Percentiles rank a stretch among this genome's conserved stretches.
These are phyloP conservation scores for Paraphoma sp. DNA, from an alignment of 2,329 filamentous ascomycete genomes.

Conservation along the genomic window DNA sequence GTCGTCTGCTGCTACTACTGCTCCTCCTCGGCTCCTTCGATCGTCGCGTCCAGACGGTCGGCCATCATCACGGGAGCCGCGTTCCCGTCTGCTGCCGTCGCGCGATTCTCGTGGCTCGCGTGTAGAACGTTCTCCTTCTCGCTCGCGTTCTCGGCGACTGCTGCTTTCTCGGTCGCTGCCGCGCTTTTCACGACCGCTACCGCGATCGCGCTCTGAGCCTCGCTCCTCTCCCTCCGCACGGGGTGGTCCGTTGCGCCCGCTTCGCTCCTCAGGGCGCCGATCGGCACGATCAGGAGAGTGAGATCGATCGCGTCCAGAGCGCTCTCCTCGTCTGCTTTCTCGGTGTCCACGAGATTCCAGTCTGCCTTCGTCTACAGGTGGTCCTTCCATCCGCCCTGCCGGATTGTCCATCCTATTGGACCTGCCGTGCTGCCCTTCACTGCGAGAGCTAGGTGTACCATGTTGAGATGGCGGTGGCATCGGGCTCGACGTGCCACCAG, in stretches of 20 bases:
- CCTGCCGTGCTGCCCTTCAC: slow-evolving; percentile 31
- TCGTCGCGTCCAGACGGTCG: slow-evolving; percentile 32
- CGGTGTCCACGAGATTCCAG: slow-evolving; percentile 37
- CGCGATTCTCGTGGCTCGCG: slow-evolving; percentile 24
- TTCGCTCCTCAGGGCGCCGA: slow-evolving; percentile 35
- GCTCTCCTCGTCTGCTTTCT: slow-evolving; percentile 36
- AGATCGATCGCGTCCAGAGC: slow-evolving; percentile 31
- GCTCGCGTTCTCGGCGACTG: slow-evolving; percentile 27
- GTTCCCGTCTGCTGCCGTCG: slow-evolving; percentile 27
- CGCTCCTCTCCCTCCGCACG: slow-evolving; percentile 33
- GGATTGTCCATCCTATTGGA: slow-evolving; percentile 23
- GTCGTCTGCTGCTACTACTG: slow-evolving; percentile 14
- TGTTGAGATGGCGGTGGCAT: slow-evolving; percentile 34
- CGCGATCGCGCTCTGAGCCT: slow-evolving; percentile 32
- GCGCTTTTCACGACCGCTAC: slow-evolving; percentile 24
- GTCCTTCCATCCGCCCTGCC: slow-evolving; percentile 22
- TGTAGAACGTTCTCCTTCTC: slow-evolving; percentile 12
- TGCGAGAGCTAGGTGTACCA: slow-evolving; percentile 29
- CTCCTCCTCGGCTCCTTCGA: slow-evolving; percentile 29
- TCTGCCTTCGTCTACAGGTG: slow-evolving; percentile 30
- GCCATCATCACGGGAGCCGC: slow-evolving; percentile 30
- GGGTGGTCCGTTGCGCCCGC: slow-evolving; percentile 23
- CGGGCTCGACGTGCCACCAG: slow-evolving; percentile 21
- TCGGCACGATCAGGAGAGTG: slow-evolving; percentile 33
- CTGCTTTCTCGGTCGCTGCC: slow-evolving; percentile 28